Base-by-base conservation (phyloP, 176 grass and related monocot genomes). In the Musa acuminata region DNA sequence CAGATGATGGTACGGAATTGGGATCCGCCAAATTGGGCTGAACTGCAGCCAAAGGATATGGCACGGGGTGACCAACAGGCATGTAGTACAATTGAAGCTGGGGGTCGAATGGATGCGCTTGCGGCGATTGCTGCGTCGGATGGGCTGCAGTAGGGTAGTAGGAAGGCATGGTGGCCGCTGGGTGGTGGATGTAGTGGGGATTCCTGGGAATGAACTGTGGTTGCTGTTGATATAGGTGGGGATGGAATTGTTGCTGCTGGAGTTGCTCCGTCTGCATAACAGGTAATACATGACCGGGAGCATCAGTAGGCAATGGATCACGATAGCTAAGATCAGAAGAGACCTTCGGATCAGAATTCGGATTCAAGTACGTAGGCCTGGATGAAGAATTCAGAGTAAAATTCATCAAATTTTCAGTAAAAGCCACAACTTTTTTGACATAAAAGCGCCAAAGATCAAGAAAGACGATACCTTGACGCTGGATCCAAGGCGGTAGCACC, bases 121-220 rank as follows among this genome's bases (percentile, higher is more conserved):
- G 90, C 13, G 90, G 90, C 4, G 79, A 65, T 62, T 96, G 92
- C 68, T 85, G 87, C 13, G 85, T 78, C 1, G 78, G 75, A 49
- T 87, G 91, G 51, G 79, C 69, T 12, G 73, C 29, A 13, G 62
- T 75, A 3, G 55, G 85, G 72, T 91, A 98, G 21, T 88, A 98
- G 52, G 94, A 89, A 9, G 88, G 82, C 48, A 98, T 80, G 9
- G 90, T 84, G 67, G 87, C 83, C 25, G 90, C 84, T 13, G 88
- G 82, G 51, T 98, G 89, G 79, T 91, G 90, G 27, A 98, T 85
- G 72, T 91, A 98, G 77, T 98, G 94, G 59, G 87, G 84, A 77
- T 93, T 93, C 2, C 80, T 69, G 0, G 82, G 67, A 11, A 92
- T 85, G 76, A 84, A 89, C 71, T 77, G 94, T 52, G 81, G 89